phyloP scores from a whole-genome alignment of 257 asterid species.

The Solanum paucissectum region DNA sequence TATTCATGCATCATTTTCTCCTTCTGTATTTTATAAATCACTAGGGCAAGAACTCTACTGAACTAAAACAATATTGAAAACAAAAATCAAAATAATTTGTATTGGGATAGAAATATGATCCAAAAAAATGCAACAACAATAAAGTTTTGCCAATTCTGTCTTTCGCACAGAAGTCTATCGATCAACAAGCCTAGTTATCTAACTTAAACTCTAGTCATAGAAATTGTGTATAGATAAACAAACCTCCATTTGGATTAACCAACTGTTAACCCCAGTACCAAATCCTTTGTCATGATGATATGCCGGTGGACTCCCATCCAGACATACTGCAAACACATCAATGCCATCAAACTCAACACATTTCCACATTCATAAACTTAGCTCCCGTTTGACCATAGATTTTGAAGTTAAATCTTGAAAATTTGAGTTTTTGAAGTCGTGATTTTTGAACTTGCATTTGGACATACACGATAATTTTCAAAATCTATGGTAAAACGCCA shows the following conservation, averaged over 20 bases:
- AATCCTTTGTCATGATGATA: slow-evolving; percentile 49
- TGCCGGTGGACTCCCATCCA: slow-evolving; percentile 83
- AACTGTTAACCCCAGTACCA: slow-evolving; percentile 46
- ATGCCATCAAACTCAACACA: neutral
- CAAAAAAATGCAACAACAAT: neutral
- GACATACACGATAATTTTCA: neutral
- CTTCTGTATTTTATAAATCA: neutral
- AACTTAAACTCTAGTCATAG: neutral
- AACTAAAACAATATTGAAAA: neutral
- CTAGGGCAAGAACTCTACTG: neutral
- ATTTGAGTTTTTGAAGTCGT: neutral
- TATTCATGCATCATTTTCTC: neutral
- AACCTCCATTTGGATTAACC: slow-evolving; percentile 71
- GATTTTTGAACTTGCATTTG: neutral
- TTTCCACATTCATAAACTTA: neutral
- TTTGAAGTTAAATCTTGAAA: neutral
- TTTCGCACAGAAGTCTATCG: neutral
- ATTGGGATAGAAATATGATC: neutral
- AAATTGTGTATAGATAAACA: neutral
- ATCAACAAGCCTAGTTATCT: neutral
- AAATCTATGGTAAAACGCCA: neutral
- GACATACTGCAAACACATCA: slow-evolving; percentile 41
- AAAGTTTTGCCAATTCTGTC: neutral
- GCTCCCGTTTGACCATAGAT: neutral
- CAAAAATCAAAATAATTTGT: neutral